A percentile compares a stretch with the other conserved stretches of the same genome.
These are phyloP conservation scores for Phlebiopsis gigantea DNA, from an alignment of 768 basidiomycete species.

Conservation along the genomic window DNA sequence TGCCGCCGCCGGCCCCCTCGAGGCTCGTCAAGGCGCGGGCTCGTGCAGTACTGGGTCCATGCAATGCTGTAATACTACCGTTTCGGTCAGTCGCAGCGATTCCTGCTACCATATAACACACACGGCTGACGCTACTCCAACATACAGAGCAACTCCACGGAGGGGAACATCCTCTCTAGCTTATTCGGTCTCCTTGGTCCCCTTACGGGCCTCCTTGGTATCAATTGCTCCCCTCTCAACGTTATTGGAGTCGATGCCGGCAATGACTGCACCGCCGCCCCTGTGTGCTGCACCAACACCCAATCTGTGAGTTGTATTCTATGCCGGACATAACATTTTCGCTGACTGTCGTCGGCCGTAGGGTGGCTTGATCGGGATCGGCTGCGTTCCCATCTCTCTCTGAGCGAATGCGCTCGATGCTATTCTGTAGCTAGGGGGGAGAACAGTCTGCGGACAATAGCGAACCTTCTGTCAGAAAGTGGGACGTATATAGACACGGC, in stretches of 20 bases:
- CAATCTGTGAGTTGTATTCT: not conserved
- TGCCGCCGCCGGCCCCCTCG: not conserved
- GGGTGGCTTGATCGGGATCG: not conserved
- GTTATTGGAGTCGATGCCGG: conserved; percentile 4
- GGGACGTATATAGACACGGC: not conserved
- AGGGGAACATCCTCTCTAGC: not conserved
- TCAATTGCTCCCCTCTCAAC: conserved; percentile 12
- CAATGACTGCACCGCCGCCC: not conserved
- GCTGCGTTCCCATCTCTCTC: not conserved
- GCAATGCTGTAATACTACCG: conserved; percentile 13
- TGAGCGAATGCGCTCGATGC: not conserved
- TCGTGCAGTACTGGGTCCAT: conserved; percentile 13
- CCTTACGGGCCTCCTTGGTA: conserved; percentile 1
- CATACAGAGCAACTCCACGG: not conserved
- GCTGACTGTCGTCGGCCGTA: not conserved
- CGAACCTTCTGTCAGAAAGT: not conserved
- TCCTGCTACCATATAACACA: not conserved
- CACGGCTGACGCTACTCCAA: not conserved
- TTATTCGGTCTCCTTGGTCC: conserved; percentile 8
- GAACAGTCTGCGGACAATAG: not conserved
- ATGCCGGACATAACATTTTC: not conserved
- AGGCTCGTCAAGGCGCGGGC: not conserved
- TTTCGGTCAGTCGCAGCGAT: not conserved
- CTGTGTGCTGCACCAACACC: conserved; percentile 2
- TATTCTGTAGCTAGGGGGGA: not conserved